A percentile compares a stretch with the other conserved stretches of the same genome.
Evolutionary conservation across 768 basidiomycete species (phyloP).

Genomic region (Lactifluus echinatus): DNA sequence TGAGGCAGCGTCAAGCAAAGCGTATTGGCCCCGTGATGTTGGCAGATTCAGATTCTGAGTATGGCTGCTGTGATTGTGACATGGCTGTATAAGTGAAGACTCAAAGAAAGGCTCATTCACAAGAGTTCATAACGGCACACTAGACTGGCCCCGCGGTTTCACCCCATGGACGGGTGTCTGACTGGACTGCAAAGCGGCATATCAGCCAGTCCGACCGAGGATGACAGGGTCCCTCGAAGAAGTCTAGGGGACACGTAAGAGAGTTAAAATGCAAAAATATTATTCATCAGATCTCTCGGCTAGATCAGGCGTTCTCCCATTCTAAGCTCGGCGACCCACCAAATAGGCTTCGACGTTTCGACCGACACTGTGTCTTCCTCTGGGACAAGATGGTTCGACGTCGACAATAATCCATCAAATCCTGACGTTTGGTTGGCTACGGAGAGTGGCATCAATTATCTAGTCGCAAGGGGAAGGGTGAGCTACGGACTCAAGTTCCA

Average conservation of each 20-base stretch:
- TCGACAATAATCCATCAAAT: slow-evolving; percentile 81
- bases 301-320: neutral
- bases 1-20: slow-evolving; percentile 59
- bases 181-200: neutral
- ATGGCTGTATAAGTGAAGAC: slow-evolving; percentile 8
- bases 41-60: neutral
- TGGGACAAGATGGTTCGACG: slow-evolving; percentile 84
- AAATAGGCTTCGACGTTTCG: slow-evolving; percentile 72
- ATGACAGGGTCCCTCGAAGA: neutral
- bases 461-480: neutral
- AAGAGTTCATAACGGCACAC: neutral
- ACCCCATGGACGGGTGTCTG: neutral
- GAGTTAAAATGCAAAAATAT: neutral
- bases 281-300: neutral
- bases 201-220: neutral
- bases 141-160: neutral
- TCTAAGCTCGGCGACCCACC: slow-evolving; percentile 78
- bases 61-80: slow-evolving; percentile 15
- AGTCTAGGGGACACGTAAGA: neutral
- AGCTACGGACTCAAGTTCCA: slow-evolving; percentile 76
- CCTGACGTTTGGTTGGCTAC: slow-evolving; percentile 59
- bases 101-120: neutral
- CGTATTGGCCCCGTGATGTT: slow-evolving; percentile 35
- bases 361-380: slow-evolving; percentile 57
- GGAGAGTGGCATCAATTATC: neutral